Evolutionary conservation across 768 basidiomycete genomes (phyloP).

Genomic region (Leccinum broughii): DNA sequence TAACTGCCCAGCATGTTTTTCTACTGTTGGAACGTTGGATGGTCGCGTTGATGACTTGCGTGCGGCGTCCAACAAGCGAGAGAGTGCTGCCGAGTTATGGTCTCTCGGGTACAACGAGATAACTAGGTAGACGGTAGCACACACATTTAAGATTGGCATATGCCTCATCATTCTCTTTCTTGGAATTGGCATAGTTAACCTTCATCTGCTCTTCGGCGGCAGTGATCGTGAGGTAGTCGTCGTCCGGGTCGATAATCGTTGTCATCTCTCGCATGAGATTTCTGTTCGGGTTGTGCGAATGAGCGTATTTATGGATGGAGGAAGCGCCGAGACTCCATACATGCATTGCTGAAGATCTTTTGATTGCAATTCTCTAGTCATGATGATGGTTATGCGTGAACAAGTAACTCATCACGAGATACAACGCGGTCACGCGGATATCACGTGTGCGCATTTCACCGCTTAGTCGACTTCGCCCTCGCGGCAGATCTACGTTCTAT

Average conservation of each 20-base stretch:
- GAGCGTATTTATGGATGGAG: neutral
- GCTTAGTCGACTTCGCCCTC: no score
- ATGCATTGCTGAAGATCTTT: slow-evolving; percentile 38
- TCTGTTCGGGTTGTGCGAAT: slow-evolving; percentile 36
- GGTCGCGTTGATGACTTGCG: slow-evolving; percentile 72
- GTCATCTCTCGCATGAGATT: slow-evolving; percentile 70
- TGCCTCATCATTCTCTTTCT: slow-evolving; percentile 68
- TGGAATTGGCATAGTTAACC: slow-evolving; percentile 53
- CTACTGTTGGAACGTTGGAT: slow-evolving; percentile 63
- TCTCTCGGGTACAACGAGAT: neutral
- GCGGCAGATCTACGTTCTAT: no score
- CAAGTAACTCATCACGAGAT: neutral
- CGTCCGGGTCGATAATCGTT: slow-evolving; percentile 73
- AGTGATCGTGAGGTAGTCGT: slow-evolving; percentile 75
- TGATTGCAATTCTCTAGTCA: slow-evolving; percentile 33
- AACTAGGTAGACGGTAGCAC: slow-evolving; percentile 3
- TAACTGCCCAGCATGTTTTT: slow-evolving; percentile 57
- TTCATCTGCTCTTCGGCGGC: slow-evolving; percentile 72
- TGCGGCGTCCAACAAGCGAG: slow-evolving; percentile 65
- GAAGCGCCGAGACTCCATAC: slow-evolving; percentile 13
- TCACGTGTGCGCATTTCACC: slow-evolving; percentile 21
- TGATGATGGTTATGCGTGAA: slow-evolving; percentile 5
- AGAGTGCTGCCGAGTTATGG: slow-evolving; percentile 48
- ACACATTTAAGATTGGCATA: slow-evolving; percentile 65
- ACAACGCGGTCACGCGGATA: slow-evolving; percentile 9